Evolutionary conservation across 305 asterid genomes (phyloP).

Genomic region (Lippia alba): DNA sequence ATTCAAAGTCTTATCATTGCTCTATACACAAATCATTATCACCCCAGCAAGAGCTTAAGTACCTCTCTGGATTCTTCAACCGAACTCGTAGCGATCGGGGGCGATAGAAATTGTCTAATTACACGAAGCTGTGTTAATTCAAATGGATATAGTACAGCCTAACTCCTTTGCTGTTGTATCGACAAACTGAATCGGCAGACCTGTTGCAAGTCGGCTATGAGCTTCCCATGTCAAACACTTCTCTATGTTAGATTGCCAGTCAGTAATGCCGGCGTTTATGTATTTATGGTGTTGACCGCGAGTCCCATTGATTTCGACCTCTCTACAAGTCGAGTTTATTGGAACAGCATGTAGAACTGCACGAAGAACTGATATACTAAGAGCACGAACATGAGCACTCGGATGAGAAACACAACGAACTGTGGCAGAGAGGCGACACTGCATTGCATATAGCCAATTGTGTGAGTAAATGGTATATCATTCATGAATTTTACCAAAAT

Average conservation of each 20-base stretch:
- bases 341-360: constrained; percentile 61
- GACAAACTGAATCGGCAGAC: constrained; percentile 60
- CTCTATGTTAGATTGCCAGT: constrained; percentile 68
- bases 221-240: constrained; percentile 83
- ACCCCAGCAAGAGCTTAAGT: neutral
- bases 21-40: neutral
- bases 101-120: constrained; percentile 8
- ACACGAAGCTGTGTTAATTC: constrained; percentile 29
- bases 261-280: constrained; percentile 42
- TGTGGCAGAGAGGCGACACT: constrained; percentile 83
- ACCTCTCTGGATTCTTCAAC: constrained; percentile 15
- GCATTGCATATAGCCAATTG: constrained; percentile 30
- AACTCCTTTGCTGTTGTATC: constrained; percentile 69
- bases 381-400: constrained; percentile 87
- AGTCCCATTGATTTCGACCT: constrained; percentile 40
- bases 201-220: constrained; percentile 62
- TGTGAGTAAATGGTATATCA: neutral
- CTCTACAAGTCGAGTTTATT: constrained; percentile 44
- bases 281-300: constrained; percentile 47
- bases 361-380: constrained; percentile 81
- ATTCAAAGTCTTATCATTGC: too few species aligned
- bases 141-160: constrained; percentile 55
- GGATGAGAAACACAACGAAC: constrained; percentile 76
- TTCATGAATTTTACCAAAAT: neutral
- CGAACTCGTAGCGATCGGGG: constrained; percentile 21